Conservation (phyloP, 352 stramenopile genomes). For the Pythium volutum region DNA sequence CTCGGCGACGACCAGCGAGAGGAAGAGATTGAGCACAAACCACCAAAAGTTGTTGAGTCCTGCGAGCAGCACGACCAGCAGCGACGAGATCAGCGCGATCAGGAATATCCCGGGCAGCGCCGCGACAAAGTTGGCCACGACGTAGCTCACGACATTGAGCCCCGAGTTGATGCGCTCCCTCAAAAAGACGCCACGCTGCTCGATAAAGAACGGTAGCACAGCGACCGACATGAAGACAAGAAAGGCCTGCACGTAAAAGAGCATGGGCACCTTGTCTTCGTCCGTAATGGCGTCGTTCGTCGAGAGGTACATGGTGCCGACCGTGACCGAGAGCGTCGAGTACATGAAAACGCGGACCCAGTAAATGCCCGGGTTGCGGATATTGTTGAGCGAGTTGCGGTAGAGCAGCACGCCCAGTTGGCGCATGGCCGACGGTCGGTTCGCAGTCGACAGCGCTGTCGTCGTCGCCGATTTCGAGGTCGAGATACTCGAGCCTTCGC, state of each 20-base stretch:
- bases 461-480: not conserved
- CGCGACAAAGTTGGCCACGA: constrained; percentile 49
- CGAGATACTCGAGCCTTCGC: not conserved
- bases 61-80: constrained; percentile 33
- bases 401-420: constrained; percentile 61
- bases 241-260: constrained; percentile 89
- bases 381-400: constrained; percentile 33
- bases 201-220: constrained; percentile 90
- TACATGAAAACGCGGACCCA: constrained; percentile 55
- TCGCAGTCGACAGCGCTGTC: constrained; percentile 33
- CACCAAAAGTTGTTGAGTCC: constrained; percentile 33
- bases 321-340: constrained; percentile 60
- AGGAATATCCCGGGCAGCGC: constrained; percentile 51
- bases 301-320: constrained; percentile 69
- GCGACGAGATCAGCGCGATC: constrained; percentile 48
- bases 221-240: constrained; percentile 48
- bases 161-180: constrained; percentile 33
- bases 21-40: constrained; percentile 46
- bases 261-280: constrained; percentile 43
- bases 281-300: constrained; percentile 42
- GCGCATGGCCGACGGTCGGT: constrained; percentile 56
- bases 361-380: not conserved
- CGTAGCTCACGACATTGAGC: constrained; percentile 48
- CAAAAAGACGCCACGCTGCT: constrained; percentile 62
- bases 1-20: constrained; percentile 71